Base-by-base conservation (phyloP, 768 basidiomycete genomes). In the Suillus clintonianus region DNA sequence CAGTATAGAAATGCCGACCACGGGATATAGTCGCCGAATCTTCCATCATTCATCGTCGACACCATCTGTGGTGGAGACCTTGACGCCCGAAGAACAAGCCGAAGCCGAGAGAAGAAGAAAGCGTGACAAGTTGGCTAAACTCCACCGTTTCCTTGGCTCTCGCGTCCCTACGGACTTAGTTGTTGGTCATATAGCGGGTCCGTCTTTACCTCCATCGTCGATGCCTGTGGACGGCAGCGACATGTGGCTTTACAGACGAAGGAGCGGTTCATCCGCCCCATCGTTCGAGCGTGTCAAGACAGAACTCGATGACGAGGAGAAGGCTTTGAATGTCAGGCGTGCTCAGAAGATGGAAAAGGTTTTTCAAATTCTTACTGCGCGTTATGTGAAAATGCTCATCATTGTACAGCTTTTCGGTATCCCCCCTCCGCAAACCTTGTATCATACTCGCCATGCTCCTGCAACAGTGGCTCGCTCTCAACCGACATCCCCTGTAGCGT, bases 331-430 rank as follows among this genome's bases (percentile, higher is more conserved):
- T 69, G 91, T 95, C 53, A 83, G 87, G 56, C 79, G 93, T 58
- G 92, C 91, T 43, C 82, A 88, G 71, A 95, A 94, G 77, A 94
- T 95, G 91, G 91, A 94, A 76, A 89, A 90, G 86, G 92, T 90
- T 36, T 82, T 72, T 45, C n/a, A 11, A 19, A 24, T 54, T 3
- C 6, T 17, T 37, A 51, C 34, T 45, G 41, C 41, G 14, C 32
- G 30, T 30, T 10, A 5, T 59, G 34, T 24, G 34, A 53, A 53
- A 34, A 37, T 27, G 27, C 51, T 67, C 66, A 53, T 61, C 27
- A 47, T 45, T 60, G 50, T 56, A 15, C 70, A 94, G 92, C 83
- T 95, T 67, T 94, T 95, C 70, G 92, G 92, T 61, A 86, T 87
- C 32, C 87, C 86, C 5, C 93, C 93, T 39, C 92, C 92, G 3